These are phyloP conservation scores for Rutstroemia sp. DNA, from an alignment of 2,329 filamentous ascomycete species.

Conservation along the genomic window DNA sequence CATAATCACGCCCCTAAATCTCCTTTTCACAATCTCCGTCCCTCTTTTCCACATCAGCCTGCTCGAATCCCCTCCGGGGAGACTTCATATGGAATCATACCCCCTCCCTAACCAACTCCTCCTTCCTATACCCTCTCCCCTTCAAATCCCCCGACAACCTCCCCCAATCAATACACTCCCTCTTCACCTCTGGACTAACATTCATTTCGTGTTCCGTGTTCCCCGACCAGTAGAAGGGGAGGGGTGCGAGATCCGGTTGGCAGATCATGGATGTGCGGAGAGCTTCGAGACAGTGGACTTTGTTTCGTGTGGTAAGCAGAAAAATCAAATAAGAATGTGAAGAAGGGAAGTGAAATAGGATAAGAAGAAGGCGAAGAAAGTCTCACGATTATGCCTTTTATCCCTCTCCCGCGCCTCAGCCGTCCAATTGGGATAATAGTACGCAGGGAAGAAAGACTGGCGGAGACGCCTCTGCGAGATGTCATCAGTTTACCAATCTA, in stretches of 20 bases:
- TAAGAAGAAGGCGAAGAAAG: no score
- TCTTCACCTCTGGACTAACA: constrained; percentile 1
- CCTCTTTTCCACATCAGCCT: no score
- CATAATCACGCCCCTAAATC: no score
- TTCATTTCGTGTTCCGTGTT: constrained; percentile 2
- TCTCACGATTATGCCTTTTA: not conserved
- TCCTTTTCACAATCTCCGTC: no score
- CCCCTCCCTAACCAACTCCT: constrained; percentile 1
- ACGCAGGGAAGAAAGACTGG: not conserved
- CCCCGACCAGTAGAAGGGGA: constrained; percentile 7
- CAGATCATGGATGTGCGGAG: constrained; percentile 6
- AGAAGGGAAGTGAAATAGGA: no score
- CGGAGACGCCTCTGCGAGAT: not conserved
- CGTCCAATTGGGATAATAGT: constrained; percentile 7
- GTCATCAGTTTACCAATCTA: no score
- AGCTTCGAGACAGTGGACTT: constrained; percentile 6
- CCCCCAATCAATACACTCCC: constrained; percentile 5
- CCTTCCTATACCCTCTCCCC: not conserved
- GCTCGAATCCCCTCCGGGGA: no score
- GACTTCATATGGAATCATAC: no score
- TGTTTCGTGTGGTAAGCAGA: no score
- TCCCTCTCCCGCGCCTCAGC: not conserved
- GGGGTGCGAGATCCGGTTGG: constrained; percentile 5
- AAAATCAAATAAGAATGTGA: no score
- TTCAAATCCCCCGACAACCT: constrained; percentile 2